Evolutionary conservation across 495 filamentous ascomycete genomes (phyloP).

Genomic region (Trichoderma reesei): DNA sequence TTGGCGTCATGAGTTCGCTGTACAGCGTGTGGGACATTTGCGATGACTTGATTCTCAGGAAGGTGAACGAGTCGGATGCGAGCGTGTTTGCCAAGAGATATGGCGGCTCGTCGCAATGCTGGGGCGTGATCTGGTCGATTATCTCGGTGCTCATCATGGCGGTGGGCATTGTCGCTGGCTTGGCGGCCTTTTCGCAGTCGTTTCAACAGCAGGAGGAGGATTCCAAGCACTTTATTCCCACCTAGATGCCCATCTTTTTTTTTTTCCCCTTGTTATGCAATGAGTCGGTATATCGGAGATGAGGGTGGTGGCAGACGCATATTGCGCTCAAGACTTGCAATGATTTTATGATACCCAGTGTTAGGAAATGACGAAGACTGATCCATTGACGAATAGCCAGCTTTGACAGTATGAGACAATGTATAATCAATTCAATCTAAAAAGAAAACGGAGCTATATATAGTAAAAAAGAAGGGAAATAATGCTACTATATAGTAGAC

Average conservation of each 20-base stretch:
- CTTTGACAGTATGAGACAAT: background rate
- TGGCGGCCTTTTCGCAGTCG: conserved; percentile 64
- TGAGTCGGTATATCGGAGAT: background rate
- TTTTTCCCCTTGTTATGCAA: background rate
- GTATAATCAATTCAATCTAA: conserved; percentile 2
- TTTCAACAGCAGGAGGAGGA: conserved; percentile 44
- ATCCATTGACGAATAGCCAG: background rate
- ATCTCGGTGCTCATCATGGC: conserved; percentile 60
- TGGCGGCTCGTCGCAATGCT: conserved; percentile 71
- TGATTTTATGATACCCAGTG: conserved; percentile 2
- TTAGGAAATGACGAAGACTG: background rate
- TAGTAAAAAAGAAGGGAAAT: background rate
- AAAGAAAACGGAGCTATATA: background rate
- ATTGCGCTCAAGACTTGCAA: background rate
- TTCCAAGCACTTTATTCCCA: conserved; percentile 11
- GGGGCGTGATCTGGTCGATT: conserved; percentile 70
- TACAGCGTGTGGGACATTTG: conserved; percentile 85
- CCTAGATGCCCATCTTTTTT: background rate
- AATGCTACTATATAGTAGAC: too few species aligned
- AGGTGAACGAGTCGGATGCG: conserved; percentile 74
- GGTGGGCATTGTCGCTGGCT: conserved; percentile 57
- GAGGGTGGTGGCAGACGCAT: background rate
- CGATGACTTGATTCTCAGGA: conserved; percentile 73
- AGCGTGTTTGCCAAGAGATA: conserved; percentile 70
- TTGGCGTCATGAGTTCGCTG: conserved; percentile 67